Evolutionary conservation across 306 rosid genomes (phyloP), one percentile per base, ranked within the genome.

Genomic region (Hippophae tibetana): DNA sequence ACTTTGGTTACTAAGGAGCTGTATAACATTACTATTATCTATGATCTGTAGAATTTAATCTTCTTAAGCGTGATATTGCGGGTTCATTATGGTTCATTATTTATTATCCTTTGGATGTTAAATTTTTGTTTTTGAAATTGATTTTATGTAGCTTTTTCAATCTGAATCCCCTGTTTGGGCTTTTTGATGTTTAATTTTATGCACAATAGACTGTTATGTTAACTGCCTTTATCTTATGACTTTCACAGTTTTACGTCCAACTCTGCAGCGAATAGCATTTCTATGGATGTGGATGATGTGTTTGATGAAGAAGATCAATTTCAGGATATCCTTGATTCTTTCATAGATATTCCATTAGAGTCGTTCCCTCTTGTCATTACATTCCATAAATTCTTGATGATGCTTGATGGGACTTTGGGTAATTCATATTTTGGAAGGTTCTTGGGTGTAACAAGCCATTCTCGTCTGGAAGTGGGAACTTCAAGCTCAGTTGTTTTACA

Each of bases 321-420:
- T 58, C 80, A 53, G 68, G 65, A 75, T 57, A 64, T 89, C 57
- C 72, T 79, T 4, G 80, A 85, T 64, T 85, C 96, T 7, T 81
- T 89, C 43, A 8, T 56, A 45, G 65, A 81, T 75, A 68, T 85
- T 75, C 78, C 87, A 2, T 7, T 71, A 8, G 38, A 59, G 4
- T 77, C 72, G 3, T 89, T 76, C 57, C 96, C 96, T n/a, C 86
- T 89, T 42, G 94, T 82, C n/a, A 75, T 85, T 53, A 81, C 96
- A 47, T 85, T 89, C 73, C 72, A 81, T 27, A 85, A 89, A 69
- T 79, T 89, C 70, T 57, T 89, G 68, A 79, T 85, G 87, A 89
- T 89, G 96, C 88, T 89, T 42, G 90, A 89, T 67, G 86, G 88
- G 62, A 76, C 94, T 47, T 43, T 89, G 66, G 67, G 80, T 26